Base-by-base conservation (phyloP, 371 early-diverging fungal genomes). In the Mortierella sp. region DNA sequence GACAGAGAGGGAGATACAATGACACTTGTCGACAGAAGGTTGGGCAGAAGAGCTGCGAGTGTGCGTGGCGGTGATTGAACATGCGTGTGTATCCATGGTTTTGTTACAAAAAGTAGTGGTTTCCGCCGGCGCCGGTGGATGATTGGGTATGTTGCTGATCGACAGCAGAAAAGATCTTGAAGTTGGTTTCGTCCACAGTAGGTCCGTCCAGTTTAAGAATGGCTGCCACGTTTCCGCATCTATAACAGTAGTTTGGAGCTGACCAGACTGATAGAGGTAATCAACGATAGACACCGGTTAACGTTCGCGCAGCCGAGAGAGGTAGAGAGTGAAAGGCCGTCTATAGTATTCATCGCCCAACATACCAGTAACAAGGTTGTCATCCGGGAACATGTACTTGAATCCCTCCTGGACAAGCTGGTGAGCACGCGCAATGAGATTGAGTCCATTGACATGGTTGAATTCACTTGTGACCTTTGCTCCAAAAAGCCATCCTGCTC, bases 161-260 rank as follows among this genome's bases (percentile, higher is more conserved):
- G 22, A 97, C 97, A 17, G 98, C 99, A 69, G 88, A 83, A 80
- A 97, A 98, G 57, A 97, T 96, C 81, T 94, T 94, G 81, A 97
- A 97, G 71, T 89, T 91, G 78, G 81, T 83, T 73, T 91, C 96
- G 79, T 89, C 91, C 79, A 93, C 87, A 49, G 88, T 86, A 58
- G 94, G 83, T 56, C 89, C 87, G 79, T 98, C 97, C 66, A 99
- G 91, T 70, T 93, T 88, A 94, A 99, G 91, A 57, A 99, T 95
- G 27, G 96, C 93, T 24, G 99, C 99, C 44, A 98, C 95, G 80
- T 99, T 99, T 25, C 99, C 99, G 73, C 99, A 99, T 54, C 99
- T 91, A 81, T 99, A 99, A 83, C 99, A 99, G 81, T 99, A 99
- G 83, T 97, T 99, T 24, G 99, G 99, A 25, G 99, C 99, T 37